Percentiles rank a stretch among this genome's conserved stretches.
Evolutionary conservation across 148 eudicot species (phyloP).

Genomic region (Rhododendron vialii): DNA sequence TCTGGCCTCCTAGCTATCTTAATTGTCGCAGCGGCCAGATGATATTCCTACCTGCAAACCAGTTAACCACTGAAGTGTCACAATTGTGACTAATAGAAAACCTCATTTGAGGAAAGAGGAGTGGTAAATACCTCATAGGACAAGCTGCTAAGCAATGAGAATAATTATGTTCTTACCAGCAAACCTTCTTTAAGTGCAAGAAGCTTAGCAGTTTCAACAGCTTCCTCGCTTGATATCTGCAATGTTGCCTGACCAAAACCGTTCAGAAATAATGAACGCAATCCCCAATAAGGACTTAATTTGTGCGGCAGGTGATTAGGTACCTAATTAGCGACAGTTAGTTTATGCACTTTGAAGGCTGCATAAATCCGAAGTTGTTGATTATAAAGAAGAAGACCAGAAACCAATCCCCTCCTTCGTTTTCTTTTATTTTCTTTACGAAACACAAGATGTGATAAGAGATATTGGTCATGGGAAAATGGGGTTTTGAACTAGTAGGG

Average conservation of each 20-base stretch:
- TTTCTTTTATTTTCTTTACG: background rate
- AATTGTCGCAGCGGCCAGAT: constrained; percentile 81
- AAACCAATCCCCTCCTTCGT: background rate
- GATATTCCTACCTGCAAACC: constrained; percentile 69
- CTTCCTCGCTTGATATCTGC: constrained; percentile 41
- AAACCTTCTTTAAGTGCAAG: constrained; percentile 50
- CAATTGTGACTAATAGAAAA: background rate
- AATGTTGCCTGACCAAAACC: background rate
- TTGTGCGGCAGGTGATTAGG: background rate
- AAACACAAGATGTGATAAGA: background rate
- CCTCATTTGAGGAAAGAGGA: background rate
- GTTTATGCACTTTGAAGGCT: background rate
- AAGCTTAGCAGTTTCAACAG: constrained; percentile 41
- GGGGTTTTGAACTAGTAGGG: too few relatives aligned
- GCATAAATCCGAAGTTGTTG: background rate
- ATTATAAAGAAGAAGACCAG: background rate
- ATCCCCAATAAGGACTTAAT: background rate
- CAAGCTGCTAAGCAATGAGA: background rate
- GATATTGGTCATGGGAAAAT: too few relatives aligned
- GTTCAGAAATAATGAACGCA: background rate
- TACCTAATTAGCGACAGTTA: background rate
- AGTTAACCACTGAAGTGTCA: background rate
- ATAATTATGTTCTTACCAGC: constrained; percentile 22
- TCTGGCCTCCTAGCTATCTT: constrained; percentile 70
- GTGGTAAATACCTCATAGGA: background rate